phyloP scores from a whole-genome alignment of 1,139 yeast genomes.

The Pneumocystis sp. region DNA sequence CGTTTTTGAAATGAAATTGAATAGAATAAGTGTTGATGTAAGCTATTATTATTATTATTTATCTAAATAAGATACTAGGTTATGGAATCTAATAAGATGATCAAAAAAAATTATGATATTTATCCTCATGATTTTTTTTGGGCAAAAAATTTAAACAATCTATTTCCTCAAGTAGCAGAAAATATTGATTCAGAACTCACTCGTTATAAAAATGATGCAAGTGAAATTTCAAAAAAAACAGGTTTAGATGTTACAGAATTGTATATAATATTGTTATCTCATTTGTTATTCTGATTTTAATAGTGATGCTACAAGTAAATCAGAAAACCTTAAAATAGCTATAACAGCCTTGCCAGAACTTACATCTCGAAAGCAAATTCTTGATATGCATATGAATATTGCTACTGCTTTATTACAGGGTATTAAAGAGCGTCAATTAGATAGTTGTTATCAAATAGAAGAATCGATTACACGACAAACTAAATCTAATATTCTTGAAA shows the following conservation, averaged over 20 bases:
- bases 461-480: conserved; percentile 39
- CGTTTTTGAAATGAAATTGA: conserved; percentile 66
- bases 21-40: conserved; percentile 51
- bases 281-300: not conserved
- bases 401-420: conserved; percentile 72
- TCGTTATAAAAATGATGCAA: conserved; percentile 72
- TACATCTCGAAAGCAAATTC: conserved; percentile 70
- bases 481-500: conserved; percentile 32
- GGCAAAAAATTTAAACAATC: conserved; percentile 66
- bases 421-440: conserved; percentile 70
- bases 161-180: conserved; percentile 97
- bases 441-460: conserved; percentile 84
- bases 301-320: conserved; percentile 28
- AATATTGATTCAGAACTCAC: conserved; percentile 75
- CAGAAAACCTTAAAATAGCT: conserved; percentile 68
- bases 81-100: conserved; percentile 18
- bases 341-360: conserved; percentile 84
- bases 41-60: conserved; percentile 18
- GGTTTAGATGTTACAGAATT: conserved; percentile 38
- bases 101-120: conserved; percentile 54
- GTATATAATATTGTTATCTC: conserved; percentile 3
- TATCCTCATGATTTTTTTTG: conserved; percentile 92
- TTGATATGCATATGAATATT: conserved; percentile 95
- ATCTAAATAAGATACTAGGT: conserved; percentile 8
- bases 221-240: conserved; percentile 64